Evolutionary conservation across 495 filamentous ascomycete species (phyloP).

Genomic region (Pyrenopolyporus hunteri): DNA sequence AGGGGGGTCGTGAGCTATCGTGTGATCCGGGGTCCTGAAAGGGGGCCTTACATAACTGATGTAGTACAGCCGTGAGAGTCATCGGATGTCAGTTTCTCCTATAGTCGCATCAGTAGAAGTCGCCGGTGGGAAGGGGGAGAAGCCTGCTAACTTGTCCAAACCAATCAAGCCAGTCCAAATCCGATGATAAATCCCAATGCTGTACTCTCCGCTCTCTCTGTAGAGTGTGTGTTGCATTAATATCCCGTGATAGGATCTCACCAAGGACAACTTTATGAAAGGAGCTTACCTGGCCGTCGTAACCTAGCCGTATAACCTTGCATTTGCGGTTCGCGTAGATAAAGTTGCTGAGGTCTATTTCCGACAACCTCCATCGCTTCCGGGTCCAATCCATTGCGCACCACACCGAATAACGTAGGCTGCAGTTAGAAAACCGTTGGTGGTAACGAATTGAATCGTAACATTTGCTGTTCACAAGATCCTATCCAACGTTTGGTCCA

Average conservation of each 20-base stretch:
- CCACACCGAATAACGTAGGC: neutral
- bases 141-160: neutral
- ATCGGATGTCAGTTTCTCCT: neutral
- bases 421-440: no score
- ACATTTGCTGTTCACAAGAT: no score
- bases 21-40: neutral
- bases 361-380: neutral
- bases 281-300: neutral
- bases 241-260: neutral
- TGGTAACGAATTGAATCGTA: no score
- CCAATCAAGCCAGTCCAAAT: neutral
- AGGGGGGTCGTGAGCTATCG: neutral
- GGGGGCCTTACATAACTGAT: neutral
- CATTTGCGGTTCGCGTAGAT: neutral
- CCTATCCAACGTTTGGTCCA: no score
- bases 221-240: neutral
- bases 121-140: neutral
- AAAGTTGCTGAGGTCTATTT: neutral
- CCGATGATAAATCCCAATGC: neutral
- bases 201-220: neutral
- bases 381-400: neutral
- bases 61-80: neutral
- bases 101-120: neutral
- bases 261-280: neutral
- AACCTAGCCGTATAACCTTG: neutral